A percentile compares a stretch with the other conserved stretches of the same genome.
Conservation (phyloP, 345 rosid genomes). For the Theobroma cacao region DNA sequence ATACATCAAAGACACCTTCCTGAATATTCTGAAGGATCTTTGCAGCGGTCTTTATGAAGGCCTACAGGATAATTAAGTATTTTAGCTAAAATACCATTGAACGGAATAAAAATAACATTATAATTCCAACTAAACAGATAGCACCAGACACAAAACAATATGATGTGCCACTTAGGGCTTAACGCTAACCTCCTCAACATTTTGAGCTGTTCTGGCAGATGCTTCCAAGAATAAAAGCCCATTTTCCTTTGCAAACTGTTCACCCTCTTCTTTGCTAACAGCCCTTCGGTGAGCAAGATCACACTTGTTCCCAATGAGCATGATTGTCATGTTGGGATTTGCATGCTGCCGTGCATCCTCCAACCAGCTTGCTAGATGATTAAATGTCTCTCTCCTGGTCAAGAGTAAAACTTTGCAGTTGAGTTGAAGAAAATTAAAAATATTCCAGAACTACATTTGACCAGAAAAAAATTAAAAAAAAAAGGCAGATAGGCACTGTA, state of each 20-base stretch:
- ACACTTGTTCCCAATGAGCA: conserved; percentile 87
- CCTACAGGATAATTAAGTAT: conserved; percentile 38
- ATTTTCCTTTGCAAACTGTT: conserved; percentile 93
- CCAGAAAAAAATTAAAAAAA: neutral
- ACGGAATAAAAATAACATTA: neutral
- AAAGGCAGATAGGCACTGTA: neutral
- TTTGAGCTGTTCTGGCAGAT: conserved; percentile 97
- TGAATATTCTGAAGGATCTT: conserved; percentile 90
- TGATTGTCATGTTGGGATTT: conserved; percentile 92
- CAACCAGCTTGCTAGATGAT: conserved; percentile 96
- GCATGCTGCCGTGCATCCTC: conserved; percentile 99
- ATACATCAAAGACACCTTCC: conserved; percentile 82
- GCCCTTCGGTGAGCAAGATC: conserved; percentile 92
- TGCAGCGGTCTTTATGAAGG: conserved; percentile 84
- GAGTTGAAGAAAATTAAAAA: conserved; percentile 7
- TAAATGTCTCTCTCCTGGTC: conserved; percentile 91
- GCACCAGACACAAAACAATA: neutral
- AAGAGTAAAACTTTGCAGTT: conserved; percentile 15
- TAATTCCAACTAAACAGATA: neutral
- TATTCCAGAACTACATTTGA: neutral
- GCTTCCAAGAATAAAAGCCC: conserved; percentile 92
- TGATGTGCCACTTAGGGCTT: neutral
- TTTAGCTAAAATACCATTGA: neutral
- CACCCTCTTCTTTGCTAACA: conserved; percentile 97
- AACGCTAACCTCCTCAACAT: conserved; percentile 81